Conservation (phyloP, 208 protist species). For the Trypanosoma theileri region DNA sequence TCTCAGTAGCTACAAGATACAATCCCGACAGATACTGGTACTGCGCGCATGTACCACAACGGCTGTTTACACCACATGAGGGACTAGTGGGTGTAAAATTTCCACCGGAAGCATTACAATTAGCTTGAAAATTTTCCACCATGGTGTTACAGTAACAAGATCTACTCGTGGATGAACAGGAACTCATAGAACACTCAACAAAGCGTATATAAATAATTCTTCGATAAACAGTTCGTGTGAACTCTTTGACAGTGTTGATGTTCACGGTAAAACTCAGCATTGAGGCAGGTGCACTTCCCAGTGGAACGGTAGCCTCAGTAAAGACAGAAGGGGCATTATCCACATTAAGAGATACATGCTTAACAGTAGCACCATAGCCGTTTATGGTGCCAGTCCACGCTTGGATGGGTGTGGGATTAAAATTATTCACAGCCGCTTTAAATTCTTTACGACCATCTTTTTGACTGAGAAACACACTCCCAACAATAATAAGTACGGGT, state of each 20-base stretch:
- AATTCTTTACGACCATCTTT: neutral
- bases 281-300: too few relatives aligned
- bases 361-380: constrained; percentile 3
- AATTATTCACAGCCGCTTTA: constrained; percentile 20
- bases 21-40: constrained; percentile 8
- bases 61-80: neutral
- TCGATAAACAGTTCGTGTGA: neutral
- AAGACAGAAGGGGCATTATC: constrained; percentile 7
- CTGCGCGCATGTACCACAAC: constrained; percentile 11
- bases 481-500: constrained; percentile 20
- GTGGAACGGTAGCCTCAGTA: constrained; percentile 6
- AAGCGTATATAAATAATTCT: neutral
- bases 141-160: neutral
- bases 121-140: neutral
- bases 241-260: constrained; percentile 5
- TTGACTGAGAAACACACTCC: constrained; percentile 4
- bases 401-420: constrained; percentile 19
- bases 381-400: constrained; percentile 23
- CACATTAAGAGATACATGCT: constrained; percentile 11
- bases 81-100: neutral
- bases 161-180: neutral
- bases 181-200: neutral
- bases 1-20: constrained; percentile 25
- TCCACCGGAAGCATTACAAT: constrained; percentile 3
- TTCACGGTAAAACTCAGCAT: constrained; percentile 3